Evolutionary conservation across 1,284 basidiomycete genomes (phyloP).

Genomic region (Singerocomus inundabilis): DNA sequence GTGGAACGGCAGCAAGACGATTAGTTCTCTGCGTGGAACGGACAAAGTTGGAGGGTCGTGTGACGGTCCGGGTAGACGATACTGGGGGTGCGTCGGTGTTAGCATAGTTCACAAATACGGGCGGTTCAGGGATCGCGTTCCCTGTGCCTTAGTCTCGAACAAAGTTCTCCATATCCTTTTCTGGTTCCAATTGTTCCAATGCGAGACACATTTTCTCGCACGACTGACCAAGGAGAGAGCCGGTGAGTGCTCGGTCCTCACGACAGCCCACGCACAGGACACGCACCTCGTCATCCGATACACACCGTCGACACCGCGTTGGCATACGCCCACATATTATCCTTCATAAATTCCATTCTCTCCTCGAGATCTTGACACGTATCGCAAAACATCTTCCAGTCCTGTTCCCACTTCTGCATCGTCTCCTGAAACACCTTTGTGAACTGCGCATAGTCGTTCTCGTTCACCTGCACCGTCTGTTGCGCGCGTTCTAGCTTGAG

Average conservation of each 20-base stretch:
- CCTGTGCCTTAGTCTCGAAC: conserved; percentile 85
- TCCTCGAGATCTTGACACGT: conserved; percentile 96
- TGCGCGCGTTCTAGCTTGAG: conserved; percentile 87
- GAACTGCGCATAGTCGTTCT: conserved; percentile 90
- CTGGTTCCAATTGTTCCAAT: conserved; percentile 80
- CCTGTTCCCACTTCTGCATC: conserved; percentile 83
- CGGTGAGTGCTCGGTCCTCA: neutral
- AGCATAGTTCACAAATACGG: conserved; percentile 77
- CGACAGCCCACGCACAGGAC: neutral
- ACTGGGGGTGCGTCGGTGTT: conserved; percentile 61
- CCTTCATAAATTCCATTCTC: conserved; percentile 91
- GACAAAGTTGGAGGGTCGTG: conserved; percentile 56
- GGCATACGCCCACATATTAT: conserved; percentile 94
- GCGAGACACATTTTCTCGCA: conserved; percentile 85
- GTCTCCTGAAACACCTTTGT: conserved; percentile 82
- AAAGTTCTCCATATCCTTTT: conserved; percentile 82
- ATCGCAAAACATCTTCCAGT: conserved; percentile 95
- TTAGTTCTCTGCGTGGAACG: conserved; percentile 53
- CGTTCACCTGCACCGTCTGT: conserved; percentile 86
- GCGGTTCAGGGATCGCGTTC: conserved; percentile 79
- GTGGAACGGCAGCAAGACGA: conserved; percentile 33
- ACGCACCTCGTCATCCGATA: conserved; percentile 91
- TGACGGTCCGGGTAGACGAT: conserved; percentile 50
- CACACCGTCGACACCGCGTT: conserved; percentile 93
- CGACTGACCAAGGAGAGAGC: conserved; percentile 49